phyloP scores from a whole-genome alignment of 345 rosid species.

The Clausena lansium region DNA sequence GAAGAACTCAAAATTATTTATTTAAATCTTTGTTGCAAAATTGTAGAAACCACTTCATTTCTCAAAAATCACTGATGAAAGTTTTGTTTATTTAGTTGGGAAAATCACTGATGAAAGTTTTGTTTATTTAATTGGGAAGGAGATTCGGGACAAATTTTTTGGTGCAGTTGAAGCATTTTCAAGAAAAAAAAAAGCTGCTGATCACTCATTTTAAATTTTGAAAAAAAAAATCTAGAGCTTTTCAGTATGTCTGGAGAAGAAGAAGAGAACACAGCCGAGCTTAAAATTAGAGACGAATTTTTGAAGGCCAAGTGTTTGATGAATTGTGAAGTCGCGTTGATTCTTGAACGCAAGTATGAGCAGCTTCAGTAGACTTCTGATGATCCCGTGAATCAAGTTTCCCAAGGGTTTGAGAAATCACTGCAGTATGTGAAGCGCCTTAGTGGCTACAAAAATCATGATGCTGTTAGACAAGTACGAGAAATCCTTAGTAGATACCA shows the following conservation, averaged over 20 bases:
- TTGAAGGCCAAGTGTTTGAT: conserved; percentile 96
- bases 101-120: too few species aligned
- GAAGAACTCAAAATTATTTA: background rate
- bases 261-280: conserved; percentile 98
- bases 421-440: conserved; percentile 97
- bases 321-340: conserved; percentile 95
- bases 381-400: conserved; percentile 91
- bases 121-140: too few species aligned
- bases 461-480: conserved; percentile 97
- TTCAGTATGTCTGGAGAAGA: conserved; percentile 84
- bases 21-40: too few species aligned
- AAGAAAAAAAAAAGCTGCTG: too few species aligned
- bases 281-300: conserved; percentile 98
- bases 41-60: too few species aligned
- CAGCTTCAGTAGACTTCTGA: conserved; percentile 93
- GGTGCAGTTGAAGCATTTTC: too few species aligned
- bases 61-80: too few species aligned
- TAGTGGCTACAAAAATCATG: conserved; percentile 96
- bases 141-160: too few species aligned
- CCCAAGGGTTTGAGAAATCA: conserved; percentile 97
- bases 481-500: too few species aligned
- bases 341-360: conserved; percentile 86
- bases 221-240: background rate
- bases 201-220: too few species aligned
- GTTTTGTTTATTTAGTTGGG: too few species aligned